These are phyloP conservation scores for Candolleomyces aberdarensis DNA, from an alignment of 768 basidiomycete species.

Conservation along the genomic window DNA sequence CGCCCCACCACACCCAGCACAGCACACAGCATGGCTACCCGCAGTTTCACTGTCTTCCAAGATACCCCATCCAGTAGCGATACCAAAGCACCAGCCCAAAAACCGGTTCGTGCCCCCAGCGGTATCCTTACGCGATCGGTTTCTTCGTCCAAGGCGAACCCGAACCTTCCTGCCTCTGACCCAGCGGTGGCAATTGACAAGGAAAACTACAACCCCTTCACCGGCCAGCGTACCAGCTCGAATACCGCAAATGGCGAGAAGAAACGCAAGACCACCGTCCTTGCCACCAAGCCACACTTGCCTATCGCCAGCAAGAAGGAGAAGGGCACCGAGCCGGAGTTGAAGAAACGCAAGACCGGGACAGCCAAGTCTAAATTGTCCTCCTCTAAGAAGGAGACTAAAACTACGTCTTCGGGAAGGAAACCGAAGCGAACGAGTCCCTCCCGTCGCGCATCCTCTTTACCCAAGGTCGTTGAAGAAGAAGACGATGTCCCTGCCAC, in stretches of 20 bases:
- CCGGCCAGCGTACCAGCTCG: conserved; percentile 56
- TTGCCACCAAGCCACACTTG: conserved; percentile 49
- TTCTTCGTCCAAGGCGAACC: conserved; percentile 24
- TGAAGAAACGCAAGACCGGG: conserved; percentile 61
- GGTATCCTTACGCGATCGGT: conserved; percentile 31
- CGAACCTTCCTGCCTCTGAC: conserved; percentile 23
- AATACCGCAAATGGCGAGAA: conserved; percentile 38
- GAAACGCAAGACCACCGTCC: conserved; percentile 63
- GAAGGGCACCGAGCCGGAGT: conserved; percentile 39
- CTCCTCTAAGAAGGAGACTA: conserved; percentile 36
- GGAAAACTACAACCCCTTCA: conserved; percentile 76
- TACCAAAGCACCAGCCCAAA: conserved; percentile 20
- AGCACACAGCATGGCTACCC: conserved; percentile 44
- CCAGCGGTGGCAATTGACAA: conserved; percentile 53
- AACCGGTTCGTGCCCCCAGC: conserved; percentile 26
- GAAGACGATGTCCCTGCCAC: conserved; percentile 27
- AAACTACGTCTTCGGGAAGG: conserved; percentile 30
- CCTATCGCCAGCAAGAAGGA: conserved; percentile 38
- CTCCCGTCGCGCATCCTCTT: conserved; percentile 49
- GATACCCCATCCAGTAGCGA: conserved; percentile 39
- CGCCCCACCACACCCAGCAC: conserved; percentile 18
- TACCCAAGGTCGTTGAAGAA: conserved; percentile 62
- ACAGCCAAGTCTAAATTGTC: conserved; percentile 28
- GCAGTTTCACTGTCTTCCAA: conserved; percentile 63
- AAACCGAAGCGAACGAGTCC: conserved; percentile 14